phyloP scores from a whole-genome alignment of 768 basidiomycete species.

The Tricholoma hemisulphureum region DNA sequence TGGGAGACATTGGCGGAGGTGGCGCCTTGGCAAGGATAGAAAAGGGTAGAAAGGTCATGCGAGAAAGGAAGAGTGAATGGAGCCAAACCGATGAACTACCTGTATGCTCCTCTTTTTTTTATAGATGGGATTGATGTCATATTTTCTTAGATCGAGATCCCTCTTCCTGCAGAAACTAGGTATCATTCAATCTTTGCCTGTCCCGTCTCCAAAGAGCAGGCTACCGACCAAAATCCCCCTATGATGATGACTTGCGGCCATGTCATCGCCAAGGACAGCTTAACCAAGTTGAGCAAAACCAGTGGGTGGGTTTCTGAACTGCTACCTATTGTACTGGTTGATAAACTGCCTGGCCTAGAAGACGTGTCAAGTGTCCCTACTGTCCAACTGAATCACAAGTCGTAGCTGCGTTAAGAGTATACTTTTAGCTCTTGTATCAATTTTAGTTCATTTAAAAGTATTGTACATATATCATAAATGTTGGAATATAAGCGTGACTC shows the following conservation, averaged over 20 bases:
- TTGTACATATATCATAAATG: neutral
- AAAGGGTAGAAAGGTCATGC: slow-evolving; percentile 92
- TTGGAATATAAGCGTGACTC: no score
- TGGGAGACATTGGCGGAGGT: slow-evolving; percentile 90
- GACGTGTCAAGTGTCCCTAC: slow-evolving; percentile 95
- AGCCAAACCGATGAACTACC: slow-evolving; percentile 86
- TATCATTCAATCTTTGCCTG: slow-evolving; percentile 98
- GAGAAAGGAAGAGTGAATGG: slow-evolving; percentile 92
- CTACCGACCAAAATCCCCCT: slow-evolving; percentile 89
- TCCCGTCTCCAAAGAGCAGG: slow-evolving; percentile 96
- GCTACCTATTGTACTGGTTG: neutral
- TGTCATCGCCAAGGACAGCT: slow-evolving; percentile 89
- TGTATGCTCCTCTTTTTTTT: slow-evolving; percentile 39
- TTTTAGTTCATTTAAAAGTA: neutral
- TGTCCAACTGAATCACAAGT: slow-evolving; percentile 80
- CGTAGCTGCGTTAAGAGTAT: slow-evolving; percentile 55
- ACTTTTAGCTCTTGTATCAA: slow-evolving; percentile 48
- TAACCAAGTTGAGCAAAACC: slow-evolving; percentile 85
- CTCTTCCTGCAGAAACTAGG: slow-evolving; percentile 77
- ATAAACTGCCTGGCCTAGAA: slow-evolving; percentile 29
- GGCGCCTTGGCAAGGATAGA: slow-evolving; percentile 90
- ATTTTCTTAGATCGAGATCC: slow-evolving; percentile 81
- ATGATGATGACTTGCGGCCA: slow-evolving; percentile 99
- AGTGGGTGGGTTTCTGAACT: slow-evolving; percentile 48
- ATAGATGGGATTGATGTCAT: neutral